Percentiles rank a stretch among this genome's conserved stretches.
Evolutionary conservation across 225 moss, liverwort and hornwort genomes (phyloP).

Genomic region (Antitrichia curtipendula): DNA sequence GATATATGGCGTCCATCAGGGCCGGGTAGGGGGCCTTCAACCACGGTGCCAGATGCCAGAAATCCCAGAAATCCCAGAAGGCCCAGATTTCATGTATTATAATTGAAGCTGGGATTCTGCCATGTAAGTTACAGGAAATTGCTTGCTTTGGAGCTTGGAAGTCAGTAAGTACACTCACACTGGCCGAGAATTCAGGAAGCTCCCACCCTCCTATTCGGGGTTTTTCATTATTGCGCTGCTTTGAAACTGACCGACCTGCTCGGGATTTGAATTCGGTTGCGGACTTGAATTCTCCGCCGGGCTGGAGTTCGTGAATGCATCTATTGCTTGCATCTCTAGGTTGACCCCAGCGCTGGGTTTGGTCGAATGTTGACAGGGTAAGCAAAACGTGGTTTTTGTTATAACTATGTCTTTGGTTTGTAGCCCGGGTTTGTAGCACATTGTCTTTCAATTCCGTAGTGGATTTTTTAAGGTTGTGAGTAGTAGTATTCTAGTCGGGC

Average conservation of each 20-base stretch:
- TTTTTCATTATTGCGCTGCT: background rate
- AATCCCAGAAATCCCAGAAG: background rate
- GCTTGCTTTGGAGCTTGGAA: background rate
- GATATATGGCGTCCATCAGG: background rate
- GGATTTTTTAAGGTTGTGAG: background rate
- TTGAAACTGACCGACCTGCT: background rate
- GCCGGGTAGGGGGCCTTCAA: background rate
- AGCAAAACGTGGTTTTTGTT: background rate
- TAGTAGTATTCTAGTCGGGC: background rate
- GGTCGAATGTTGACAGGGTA: background rate
- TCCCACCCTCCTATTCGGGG: background rate
- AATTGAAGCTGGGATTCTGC: background rate
- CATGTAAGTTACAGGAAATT: background rate
- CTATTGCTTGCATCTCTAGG: background rate
- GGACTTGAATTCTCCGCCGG: too few species aligned
- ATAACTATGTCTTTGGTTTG: background rate
- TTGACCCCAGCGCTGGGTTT: background rate
- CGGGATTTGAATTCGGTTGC: background rate
- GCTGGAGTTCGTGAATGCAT: background rate
- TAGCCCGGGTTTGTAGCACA: background rate
- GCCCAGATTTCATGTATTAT: background rate
- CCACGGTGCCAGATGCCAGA: background rate
- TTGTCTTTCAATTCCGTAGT: background rate
- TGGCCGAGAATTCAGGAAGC: background rate
- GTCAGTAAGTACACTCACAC: background rate